phyloP scores from a whole-genome alignment of 2,329 filamentous ascomycete genomes.

The Fonsecaea pedrosoi region DNA sequence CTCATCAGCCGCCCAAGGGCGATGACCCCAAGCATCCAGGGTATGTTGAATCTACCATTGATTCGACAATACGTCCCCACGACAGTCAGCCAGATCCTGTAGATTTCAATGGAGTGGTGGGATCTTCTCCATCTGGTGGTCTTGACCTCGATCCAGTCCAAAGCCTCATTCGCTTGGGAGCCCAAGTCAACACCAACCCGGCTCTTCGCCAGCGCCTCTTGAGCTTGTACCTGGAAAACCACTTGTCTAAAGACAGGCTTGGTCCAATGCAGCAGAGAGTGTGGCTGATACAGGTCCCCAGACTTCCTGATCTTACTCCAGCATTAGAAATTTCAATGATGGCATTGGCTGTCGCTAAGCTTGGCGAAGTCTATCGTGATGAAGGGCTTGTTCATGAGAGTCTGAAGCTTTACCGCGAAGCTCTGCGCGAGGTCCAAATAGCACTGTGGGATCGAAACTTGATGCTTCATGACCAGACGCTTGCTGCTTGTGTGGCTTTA shows the following conservation, averaged over 20 bases:
- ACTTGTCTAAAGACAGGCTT: conserved; percentile 32
- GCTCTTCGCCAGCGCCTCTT: conserved; percentile 43
- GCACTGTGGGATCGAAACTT: conserved; percentile 44
- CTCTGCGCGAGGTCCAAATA: conserved; percentile 46
- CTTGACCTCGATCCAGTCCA: background rate
- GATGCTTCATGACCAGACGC: conserved; percentile 46
- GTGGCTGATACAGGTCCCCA: conserved; percentile 44
- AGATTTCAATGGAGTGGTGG: background rate
- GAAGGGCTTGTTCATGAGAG: conserved; percentile 39
- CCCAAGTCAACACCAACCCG: conserved; percentile 26
- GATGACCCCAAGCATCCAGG: background rate
- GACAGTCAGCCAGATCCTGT: background rate
- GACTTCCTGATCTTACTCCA: conserved; percentile 38
- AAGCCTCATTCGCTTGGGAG: background rate
- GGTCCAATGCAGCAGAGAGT: conserved; percentile 23
- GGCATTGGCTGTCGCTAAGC: conserved; percentile 42
- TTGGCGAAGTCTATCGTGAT: conserved; percentile 41
- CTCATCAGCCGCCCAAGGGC: conserved; percentile 31
- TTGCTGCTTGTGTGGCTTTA: conserved; percentile 47
- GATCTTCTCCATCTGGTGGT: background rate
- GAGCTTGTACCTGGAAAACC: conserved; percentile 40
- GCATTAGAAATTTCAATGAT: conserved; percentile 44
- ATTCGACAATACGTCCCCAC: background rate
- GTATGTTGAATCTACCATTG: background rate
- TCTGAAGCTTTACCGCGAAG: conserved; percentile 45